These are phyloP conservation scores for Metarhizium anisopliae DNA, from an alignment of 2,329 filamentous ascomycete genomes.

Conservation along the genomic window DNA sequence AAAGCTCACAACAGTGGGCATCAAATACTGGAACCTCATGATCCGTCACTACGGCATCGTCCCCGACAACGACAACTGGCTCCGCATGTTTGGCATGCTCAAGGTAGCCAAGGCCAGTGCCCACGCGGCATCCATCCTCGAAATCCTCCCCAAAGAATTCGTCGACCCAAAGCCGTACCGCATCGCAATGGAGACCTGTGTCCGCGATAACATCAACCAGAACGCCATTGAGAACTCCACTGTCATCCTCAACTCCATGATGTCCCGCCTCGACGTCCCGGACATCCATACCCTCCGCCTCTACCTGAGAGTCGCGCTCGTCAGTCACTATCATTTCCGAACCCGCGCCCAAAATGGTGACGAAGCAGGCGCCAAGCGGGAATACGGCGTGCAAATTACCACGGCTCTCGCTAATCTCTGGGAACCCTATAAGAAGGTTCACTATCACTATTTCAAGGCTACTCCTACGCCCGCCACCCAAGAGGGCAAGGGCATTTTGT, in stretches of 20 bases:
- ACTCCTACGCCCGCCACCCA: conserved; percentile 13
- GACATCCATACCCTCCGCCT: conserved; percentile 42
- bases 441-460: conserved; percentile 26
- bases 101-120: conserved; percentile 56
- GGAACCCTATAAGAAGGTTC: conserved; percentile 34
- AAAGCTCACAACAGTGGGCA: conserved; percentile 51
- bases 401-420: conserved; percentile 42
- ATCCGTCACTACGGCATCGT: conserved; percentile 50
- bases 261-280: conserved; percentile 26
- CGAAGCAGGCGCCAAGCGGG: conserved; percentile 26
- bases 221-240: conserved; percentile 57
- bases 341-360: conserved; percentile 19
- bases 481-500: conserved; percentile 16
- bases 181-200: conserved; percentile 65
- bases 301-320: conserved; percentile 49
- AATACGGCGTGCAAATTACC: conserved; percentile 41
- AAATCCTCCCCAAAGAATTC: conserved; percentile 37
- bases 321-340: conserved; percentile 32
- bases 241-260: conserved; percentile 57
- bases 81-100: conserved; percentile 58
- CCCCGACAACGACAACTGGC: conserved; percentile 66
- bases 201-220: conserved; percentile 68
- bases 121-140: conserved; percentile 50
- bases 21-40: conserved; percentile 70
- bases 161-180: conserved; percentile 50